Conservation (phyloP, 768 basidiomycete genomes). For the Boletus vermiculosoides region DNA sequence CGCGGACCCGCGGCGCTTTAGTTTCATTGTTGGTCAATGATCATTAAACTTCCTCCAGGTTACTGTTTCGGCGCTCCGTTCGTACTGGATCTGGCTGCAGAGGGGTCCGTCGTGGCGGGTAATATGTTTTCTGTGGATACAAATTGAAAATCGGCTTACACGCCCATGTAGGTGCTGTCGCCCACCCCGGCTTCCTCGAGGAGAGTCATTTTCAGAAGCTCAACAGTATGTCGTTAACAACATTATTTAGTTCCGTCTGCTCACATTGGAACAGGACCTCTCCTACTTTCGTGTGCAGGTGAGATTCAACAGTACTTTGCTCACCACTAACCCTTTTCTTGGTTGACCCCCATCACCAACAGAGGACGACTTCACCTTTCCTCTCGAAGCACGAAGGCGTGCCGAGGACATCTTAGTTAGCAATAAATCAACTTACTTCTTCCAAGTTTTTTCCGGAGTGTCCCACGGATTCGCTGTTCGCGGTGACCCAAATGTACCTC, state of each 20-base stretch:
- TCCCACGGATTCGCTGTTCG: slow-evolving; percentile 31
- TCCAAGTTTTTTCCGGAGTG: slow-evolving; percentile 53
- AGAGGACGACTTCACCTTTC: slow-evolving; percentile 55
- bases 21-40: background rate
- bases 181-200: slow-evolving; percentile 50
- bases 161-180: slow-evolving; percentile 42
- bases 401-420: slow-evolving; percentile 55
- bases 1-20: background rate
- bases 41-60: slow-evolving; percentile 31
- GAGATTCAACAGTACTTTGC: background rate
- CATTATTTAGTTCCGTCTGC: background rate
- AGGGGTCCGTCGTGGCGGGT: slow-evolving; percentile 47
- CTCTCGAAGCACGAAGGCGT: slow-evolving; percentile 46
- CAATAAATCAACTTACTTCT: slow-evolving; percentile 47
- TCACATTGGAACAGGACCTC: slow-evolving; percentile 16
- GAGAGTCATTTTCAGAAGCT: slow-evolving; percentile 52
- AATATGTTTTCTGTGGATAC: background rate
- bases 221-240: slow-evolving; percentile 38
- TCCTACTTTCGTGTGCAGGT: slow-evolving; percentile 29
- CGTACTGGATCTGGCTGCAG: slow-evolving; percentile 44
- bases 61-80: slow-evolving; percentile 59
- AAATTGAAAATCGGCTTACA: background rate
- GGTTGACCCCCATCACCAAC: background rate
- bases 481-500: slow-evolving; percentile 16
- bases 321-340: background rate